Percentiles rank a stretch among this genome's conserved stretches.
These are phyloP conservation scores for Pachyrhizus erosus DNA, from an alignment of 306 rosid species.

Conservation along the genomic window DNA sequence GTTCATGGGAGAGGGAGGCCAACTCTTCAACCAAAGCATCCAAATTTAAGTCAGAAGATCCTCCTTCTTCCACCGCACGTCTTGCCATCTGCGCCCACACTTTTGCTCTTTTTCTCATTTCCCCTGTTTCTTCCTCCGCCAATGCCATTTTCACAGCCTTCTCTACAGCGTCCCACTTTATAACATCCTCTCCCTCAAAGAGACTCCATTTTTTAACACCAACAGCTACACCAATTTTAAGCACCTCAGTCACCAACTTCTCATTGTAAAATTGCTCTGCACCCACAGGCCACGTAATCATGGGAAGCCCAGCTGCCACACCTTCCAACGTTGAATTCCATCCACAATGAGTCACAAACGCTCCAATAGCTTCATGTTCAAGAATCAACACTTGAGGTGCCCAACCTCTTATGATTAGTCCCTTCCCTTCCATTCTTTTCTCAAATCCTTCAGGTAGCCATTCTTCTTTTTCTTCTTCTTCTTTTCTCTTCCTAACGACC, in stretches of 20 bases:
- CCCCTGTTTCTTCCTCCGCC: slow-evolving; percentile 29
- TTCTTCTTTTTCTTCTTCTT: slow-evolving; percentile 1
- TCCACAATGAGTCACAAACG: slow-evolving; percentile 53
- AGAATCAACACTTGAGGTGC: slow-evolving; percentile 53
- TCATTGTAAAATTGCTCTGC: slow-evolving; percentile 58
- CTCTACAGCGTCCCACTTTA: slow-evolving; percentile 1
- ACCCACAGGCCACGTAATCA: slow-evolving; percentile 53
- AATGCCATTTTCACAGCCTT: slow-evolving; percentile 16
- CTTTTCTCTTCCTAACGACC: slow-evolving; percentile 52
- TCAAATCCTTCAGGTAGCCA: slow-evolving; percentile 55
- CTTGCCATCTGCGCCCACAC: background rate
- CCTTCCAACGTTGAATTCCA: slow-evolving; percentile 64
- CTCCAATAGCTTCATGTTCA: slow-evolving; percentile 48
- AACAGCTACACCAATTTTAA: slow-evolving; percentile 42
- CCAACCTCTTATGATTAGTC: slow-evolving; percentile 56
- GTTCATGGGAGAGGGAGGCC: background rate
- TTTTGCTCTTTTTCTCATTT: slow-evolving; percentile 33
- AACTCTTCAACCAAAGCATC: slow-evolving; percentile 24
- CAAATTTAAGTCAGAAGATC: slow-evolving; percentile 40
- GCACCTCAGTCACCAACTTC: slow-evolving; percentile 31
- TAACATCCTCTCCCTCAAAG: background rate
- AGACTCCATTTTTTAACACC: slow-evolving; percentile 30
- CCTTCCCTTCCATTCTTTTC: slow-evolving; percentile 47
- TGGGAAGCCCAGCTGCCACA: slow-evolving; percentile 45
- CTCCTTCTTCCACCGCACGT: background rate